These are phyloP conservation scores for Geotrichum phurueaensis DNA, from an alignment of 1,139 yeast genomes.

Conservation along the genomic window DNA sequence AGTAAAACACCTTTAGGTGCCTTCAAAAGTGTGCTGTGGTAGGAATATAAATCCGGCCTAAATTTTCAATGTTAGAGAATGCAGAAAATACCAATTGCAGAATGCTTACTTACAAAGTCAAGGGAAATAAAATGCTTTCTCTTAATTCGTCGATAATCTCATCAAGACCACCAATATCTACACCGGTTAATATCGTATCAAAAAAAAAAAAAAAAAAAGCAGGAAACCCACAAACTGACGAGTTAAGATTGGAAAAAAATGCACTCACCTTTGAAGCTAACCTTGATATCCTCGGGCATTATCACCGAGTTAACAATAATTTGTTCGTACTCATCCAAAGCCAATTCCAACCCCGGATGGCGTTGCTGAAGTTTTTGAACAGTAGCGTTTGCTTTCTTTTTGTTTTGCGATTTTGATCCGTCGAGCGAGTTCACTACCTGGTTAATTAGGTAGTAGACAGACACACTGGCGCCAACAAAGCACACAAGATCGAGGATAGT, in stretches of 20 bases:
- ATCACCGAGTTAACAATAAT: constrained; percentile 70
- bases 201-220: neutral
- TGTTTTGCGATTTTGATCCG: constrained; percentile 43
- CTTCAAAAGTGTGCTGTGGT: constrained; percentile 60
- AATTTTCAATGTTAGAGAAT: neutral
- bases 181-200: constrained; percentile 16
- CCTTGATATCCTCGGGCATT: constrained; percentile 74
- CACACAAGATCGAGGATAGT: constrained; percentile 58
- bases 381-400: constrained; percentile 60
- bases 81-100: constrained; percentile 15
- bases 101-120: constrained; percentile 48
- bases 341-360: constrained; percentile 57
- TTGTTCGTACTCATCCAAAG: constrained; percentile 71
- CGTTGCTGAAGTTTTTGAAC: constrained; percentile 51
- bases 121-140: constrained; percentile 83
- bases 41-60: constrained; percentile 54
- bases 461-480: constrained; percentile 75
- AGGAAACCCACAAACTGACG: neutral
- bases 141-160: constrained; percentile 73
- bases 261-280: constrained; percentile 52
- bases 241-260: neutral
- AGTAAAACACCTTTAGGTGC: constrained; percentile 93
- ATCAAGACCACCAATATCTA: constrained; percentile 85
- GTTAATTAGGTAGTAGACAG: constrained; percentile 65
- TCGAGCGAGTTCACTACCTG: constrained; percentile 37